Evolutionary conservation across 208 protist species (phyloP), one percentile per base, ranked within the genome.

Genomic region (Porcisia hertigi): DNA sequence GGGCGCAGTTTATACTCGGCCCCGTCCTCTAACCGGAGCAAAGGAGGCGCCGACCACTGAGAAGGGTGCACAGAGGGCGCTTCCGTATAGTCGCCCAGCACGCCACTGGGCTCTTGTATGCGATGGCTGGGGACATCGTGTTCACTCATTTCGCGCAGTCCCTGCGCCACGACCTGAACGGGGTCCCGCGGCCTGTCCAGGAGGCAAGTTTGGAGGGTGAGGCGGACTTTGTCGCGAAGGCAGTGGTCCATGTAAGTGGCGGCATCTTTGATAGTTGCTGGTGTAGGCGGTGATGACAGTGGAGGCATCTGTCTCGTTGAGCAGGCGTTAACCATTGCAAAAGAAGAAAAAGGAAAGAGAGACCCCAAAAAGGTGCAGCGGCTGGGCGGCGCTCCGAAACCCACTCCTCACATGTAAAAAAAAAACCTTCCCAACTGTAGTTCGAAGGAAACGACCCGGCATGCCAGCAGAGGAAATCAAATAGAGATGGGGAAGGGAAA

Each of bases 221-320:
- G 23, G 16, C 86, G 93, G n/a, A 97, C 85, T 1, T 74, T 39
- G 0, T 67, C 47, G 54, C 88, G 87, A 53, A 97, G 92, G 39
- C 71, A 34, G 1, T 57, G 73, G 47, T 94, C 86, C 18, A 94
- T 77, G 69, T 94, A 93, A 20, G 11, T 52, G n/a, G 77, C 77
- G 8, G 71, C 77, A 23, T 76, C 66, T 8, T 0, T 80, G 63
- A 2, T 62, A 58, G 59, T 78, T 59, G 9, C 14, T 69, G 67
- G 81, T 72, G 69, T 79, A 69, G 47, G 69, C 52, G 14, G 20
- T 60, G 11, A 79, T 62, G 18, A 54, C 11, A 36, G 8, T 12
- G 1, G 18, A 25, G 12, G 53, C 66, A 57, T 41, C 14, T 55
- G 3, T n/a, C 6, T 49, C 34, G 25, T 49, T n/a, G 30, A 45